Percentiles rank a stretch among this genome's conserved stretches.
These are phyloP conservation scores for Ogataea angusta DNA, from an alignment of 805 yeast genomes.

Conservation along the genomic window DNA sequence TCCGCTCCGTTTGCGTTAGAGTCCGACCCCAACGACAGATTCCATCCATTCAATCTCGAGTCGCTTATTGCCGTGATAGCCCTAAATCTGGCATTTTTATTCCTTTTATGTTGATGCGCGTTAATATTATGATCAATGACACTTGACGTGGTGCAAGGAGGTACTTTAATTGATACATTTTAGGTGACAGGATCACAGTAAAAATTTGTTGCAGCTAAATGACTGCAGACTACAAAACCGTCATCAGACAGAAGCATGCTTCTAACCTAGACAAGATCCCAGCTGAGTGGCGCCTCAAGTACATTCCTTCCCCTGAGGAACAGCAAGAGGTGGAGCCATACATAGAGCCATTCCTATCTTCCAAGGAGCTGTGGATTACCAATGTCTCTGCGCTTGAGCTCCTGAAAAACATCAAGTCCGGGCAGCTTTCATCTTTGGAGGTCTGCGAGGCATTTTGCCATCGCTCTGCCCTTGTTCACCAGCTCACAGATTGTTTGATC, in stretches of 20 bases:
- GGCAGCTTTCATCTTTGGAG: slow-evolving; percentile 34
- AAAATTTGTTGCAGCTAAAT: neutral
- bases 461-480: slow-evolving; percentile 41
- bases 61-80: slow-evolving; percentile 10
- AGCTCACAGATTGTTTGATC: slow-evolving; percentile 40
- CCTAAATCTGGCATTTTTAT: slow-evolving; percentile 5
- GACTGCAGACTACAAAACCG: slow-evolving; percentile 18
- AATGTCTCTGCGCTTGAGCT: slow-evolving; percentile 25
- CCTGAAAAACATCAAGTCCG: slow-evolving; percentile 26
- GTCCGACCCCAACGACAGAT: slow-evolving; percentile 13
- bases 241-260: slow-evolving; percentile 20
- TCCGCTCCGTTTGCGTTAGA: neutral
- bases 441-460: slow-evolving; percentile 41
- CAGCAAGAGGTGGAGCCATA: slow-evolving; percentile 24
- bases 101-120: slow-evolving; percentile 10
- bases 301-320: slow-evolving; percentile 30
- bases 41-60: slow-evolving; percentile 14
- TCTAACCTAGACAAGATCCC: slow-evolving; percentile 28
- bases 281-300: slow-evolving; percentile 27
- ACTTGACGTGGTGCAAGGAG: slow-evolving; percentile 2
- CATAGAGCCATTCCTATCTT: slow-evolving; percentile 24
- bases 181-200: neutral
- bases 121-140: neutral
- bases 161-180: neutral
- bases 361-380: slow-evolving; percentile 23